Evolutionary conservation across 1,284 basidiomycete species (phyloP).

Genomic region (Puccinia coronata): DNA sequence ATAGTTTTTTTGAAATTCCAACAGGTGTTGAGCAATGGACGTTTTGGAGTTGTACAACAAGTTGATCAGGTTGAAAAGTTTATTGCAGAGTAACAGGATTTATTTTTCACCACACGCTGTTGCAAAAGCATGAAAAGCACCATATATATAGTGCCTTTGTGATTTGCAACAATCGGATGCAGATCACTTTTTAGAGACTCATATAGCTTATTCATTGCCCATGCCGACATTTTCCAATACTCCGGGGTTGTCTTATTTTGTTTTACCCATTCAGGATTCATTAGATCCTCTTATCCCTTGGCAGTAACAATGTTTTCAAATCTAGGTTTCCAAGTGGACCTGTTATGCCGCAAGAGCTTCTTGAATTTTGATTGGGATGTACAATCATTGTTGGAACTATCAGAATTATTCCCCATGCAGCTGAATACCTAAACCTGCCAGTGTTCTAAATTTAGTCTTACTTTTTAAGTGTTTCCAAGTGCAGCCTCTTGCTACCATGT

Average conservation of each 20-base stretch:
- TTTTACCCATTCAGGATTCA: background rate
- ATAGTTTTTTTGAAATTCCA: background rate
- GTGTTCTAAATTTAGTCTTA: background rate
- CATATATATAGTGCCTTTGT: too few relatives aligned
- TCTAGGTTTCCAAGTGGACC: background rate
- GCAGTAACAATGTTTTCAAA: background rate
- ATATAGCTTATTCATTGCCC: background rate
- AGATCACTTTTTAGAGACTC: background rate
- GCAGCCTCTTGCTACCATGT: background rate
- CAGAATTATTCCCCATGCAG: background rate
- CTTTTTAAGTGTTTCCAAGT: background rate
- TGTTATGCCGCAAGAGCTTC: background rate
- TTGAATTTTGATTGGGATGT: background rate
- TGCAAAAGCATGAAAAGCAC: background rate
- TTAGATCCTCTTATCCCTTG: background rate
- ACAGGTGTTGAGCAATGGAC: background rate
- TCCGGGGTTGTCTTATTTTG: background rate
- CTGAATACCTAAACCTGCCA: background rate
- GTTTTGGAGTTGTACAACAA: background rate
- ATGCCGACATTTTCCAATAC: background rate
- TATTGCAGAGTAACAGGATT: background rate
- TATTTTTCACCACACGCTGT: background rate
- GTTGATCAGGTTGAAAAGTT: background rate
- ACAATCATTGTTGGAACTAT: background rate
- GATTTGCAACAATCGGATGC: background rate